Base-by-base conservation (phyloP, 345 rosid genomes). In the Lenwebbia sp. region DNA sequence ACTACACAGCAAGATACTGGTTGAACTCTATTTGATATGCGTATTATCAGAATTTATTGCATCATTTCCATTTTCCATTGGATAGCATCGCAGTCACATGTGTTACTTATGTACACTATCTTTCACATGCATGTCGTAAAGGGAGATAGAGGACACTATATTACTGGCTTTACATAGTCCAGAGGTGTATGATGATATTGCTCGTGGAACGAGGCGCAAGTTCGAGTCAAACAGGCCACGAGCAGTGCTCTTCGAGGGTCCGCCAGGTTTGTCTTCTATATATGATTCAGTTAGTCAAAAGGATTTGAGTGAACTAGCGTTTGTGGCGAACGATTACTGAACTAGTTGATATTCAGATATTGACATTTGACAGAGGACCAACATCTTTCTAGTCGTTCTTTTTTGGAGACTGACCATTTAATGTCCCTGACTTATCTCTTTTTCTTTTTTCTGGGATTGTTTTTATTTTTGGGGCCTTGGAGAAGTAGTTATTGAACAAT, bases 221-320 rank as follows among this genome's bases (percentile, higher is more conserved):
- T 97, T 94, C 85, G 98, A 97, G 91, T 94, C 99, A 40, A 96
- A 97, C 82, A 90, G 99, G 90, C 99, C 99, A 53, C 93, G 98
- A 47, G 98, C 99, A 44, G 95, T 97, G 86, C 96, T 97, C 55
- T 97, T 96, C 89, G 98, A 97, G 91, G 99, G 99, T 54, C 99
- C 99, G 15, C 99, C 98, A 88, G 99, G 99, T 96, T 90, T 70
- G 88, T 86, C 51, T 86, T 83, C 81, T 19, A 70, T 70, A 19
- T 44, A 33, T 70, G 22, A 70, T 37, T 70, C 40, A 37, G 81
- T 70, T 70, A 37, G 47, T 70, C 26, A 19, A 37, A 70, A 52
- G 54, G 53, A 51, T 83, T 52, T 83, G 9, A 53, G 50, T 14
- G 26, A 23, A 51, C 23, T 17, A 19, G 44, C 0, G 14, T 21